These are phyloP conservation scores for Saccharomycopsis sp. DNA, from an alignment of 805 yeast genomes.

Conservation along the genomic window DNA sequence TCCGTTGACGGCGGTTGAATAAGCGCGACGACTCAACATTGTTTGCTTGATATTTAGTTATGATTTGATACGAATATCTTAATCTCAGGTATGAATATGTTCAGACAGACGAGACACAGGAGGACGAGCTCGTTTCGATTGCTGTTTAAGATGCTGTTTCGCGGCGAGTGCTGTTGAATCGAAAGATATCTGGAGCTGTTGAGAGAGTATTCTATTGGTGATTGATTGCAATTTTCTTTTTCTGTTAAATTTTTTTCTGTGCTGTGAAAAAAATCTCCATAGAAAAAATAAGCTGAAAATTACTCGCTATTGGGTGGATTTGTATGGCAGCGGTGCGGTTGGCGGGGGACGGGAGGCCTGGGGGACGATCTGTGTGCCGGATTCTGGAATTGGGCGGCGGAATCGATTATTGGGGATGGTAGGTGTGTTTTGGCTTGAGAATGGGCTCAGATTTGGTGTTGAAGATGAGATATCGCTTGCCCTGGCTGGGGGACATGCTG, in stretches of 20 bases:
- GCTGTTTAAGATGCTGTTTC: neutral
- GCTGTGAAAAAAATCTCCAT: neutral
- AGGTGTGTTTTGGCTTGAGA: no score
- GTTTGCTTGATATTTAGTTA: neutral
- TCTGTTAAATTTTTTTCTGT: neutral
- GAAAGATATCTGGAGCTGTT: neutral
- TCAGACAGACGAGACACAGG: neutral
- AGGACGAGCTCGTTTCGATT: neutral
- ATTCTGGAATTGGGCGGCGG: neutral
- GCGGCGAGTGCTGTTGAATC: no score
- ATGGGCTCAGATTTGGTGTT: no score
- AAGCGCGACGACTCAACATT: slow-evolving; percentile 21
- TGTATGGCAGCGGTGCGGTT: no score
- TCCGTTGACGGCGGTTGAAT: slow-evolving; percentile 33
- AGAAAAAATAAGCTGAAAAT: neutral
- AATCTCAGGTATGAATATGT: no score
- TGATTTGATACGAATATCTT: no score
- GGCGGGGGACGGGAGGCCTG: no score
- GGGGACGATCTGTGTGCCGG: no score
- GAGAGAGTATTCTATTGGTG: neutral
- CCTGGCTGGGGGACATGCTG: neutral
- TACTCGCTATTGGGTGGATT: slow-evolving; percentile 1
- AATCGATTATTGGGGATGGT: neutral
- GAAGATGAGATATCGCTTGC: no score
- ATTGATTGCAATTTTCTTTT: neutral